phyloP scores from a whole-genome alignment of 169 alveolate genomes.

The Cryptosporidium parvum region DNA sequence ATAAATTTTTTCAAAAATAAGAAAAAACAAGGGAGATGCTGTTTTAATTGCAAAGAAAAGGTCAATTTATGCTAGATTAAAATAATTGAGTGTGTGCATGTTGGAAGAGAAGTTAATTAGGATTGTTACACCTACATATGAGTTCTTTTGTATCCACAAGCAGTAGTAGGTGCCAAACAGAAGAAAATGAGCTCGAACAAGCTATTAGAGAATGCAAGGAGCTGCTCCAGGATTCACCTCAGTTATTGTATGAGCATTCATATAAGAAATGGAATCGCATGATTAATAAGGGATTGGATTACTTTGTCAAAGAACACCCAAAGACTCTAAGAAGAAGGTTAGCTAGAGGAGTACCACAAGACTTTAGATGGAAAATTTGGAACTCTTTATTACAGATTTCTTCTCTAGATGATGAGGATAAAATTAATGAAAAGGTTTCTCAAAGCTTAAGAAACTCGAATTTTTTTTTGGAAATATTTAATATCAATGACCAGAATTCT shows the following conservation, averaged over 20 bases:
- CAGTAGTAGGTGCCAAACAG: background rate
- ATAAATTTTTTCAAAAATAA: background rate
- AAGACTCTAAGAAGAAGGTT: slow-evolving; percentile 80
- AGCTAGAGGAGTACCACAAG: slow-evolving; percentile 82
- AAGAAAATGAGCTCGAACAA: slow-evolving; percentile 14
- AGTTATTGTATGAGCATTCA: slow-evolving; percentile 23
- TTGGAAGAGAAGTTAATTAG: background rate
- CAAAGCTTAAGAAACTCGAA: slow-evolving; percentile 1
- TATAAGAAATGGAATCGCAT: slow-evolving; percentile 79
- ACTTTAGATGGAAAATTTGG: slow-evolving; percentile 82
- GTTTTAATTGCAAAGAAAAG: background rate
- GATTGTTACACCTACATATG: slow-evolving; percentile 3
- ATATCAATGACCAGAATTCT: background rate
- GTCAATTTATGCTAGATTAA: background rate
- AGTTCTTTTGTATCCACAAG: slow-evolving; percentile 22
- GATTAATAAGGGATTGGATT: slow-evolving; percentile 78
- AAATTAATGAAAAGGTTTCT: background rate
- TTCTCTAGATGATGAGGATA: background rate
- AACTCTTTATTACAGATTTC: slow-evolving; percentile 22
- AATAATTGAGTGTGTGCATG: slow-evolving; percentile 1
- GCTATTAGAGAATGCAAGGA: slow-evolving; percentile 68
- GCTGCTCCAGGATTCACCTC: slow-evolving; percentile 57
- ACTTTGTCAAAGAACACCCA: slow-evolving; percentile 78
- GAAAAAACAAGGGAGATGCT: background rate
- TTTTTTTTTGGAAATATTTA: slow-evolving; percentile 28